These are phyloP conservation scores for Odontarrhena argentea DNA, from an alignment of 345 rosid species.

Conservation along the genomic window DNA sequence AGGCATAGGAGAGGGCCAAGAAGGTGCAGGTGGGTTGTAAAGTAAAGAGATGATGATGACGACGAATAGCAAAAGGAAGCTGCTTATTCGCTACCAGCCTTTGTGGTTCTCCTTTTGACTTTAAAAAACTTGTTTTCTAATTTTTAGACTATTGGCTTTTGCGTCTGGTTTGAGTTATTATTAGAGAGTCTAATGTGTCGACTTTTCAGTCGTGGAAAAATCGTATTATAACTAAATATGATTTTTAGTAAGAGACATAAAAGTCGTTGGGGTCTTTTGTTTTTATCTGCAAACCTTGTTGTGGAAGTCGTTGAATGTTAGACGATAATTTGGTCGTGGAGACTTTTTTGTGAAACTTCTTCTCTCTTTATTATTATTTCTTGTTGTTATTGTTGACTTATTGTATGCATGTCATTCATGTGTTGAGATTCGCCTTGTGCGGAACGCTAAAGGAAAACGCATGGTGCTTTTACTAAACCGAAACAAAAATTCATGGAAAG, in stretches of 20 bases:
- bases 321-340: slow-evolving; percentile 28
- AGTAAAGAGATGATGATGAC: slow-evolving; percentile 34
- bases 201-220: slow-evolving; percentile 37
- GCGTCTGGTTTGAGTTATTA: neutral
- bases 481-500: too few species aligned
- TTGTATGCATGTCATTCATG: neutral
- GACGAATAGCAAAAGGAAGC: slow-evolving; percentile 44
- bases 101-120: slow-evolving; percentile 41
- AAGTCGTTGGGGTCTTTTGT: slow-evolving; percentile 19
- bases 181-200: slow-evolving; percentile 39
- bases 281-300: slow-evolving; percentile 30
- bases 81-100: slow-evolving; percentile 32
- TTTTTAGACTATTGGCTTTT: slow-evolving; percentile 23
- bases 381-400: neutral
- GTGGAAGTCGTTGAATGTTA: slow-evolving; percentile 26
- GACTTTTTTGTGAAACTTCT: slow-evolving; percentile 5
- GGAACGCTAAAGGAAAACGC: neutral
- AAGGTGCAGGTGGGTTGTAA: slow-evolving; percentile 39
- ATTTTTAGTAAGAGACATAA: neutral
- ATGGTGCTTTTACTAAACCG: neutral
- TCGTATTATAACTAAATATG: slow-evolving; percentile 16
- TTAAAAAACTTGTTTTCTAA: neutral
- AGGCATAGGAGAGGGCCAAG: slow-evolving; percentile 21
- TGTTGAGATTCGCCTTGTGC: neutral
- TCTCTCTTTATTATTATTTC: neutral